Evolutionary conservation across 805 yeast genomes (phyloP).

Genomic region (Spathaspora girioi): DNA sequence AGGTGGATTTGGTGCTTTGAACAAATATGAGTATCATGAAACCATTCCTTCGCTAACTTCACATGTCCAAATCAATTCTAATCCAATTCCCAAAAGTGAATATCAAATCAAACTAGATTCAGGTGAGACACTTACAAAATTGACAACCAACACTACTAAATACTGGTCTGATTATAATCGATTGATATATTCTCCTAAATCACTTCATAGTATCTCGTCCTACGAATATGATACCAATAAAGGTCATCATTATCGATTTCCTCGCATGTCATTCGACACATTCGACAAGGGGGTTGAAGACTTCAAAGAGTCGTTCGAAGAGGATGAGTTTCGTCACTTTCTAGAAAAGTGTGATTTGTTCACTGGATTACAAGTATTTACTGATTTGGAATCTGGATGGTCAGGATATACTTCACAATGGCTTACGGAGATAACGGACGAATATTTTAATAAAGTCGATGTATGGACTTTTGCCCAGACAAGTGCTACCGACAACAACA

Average conservation of each 20-base stretch:
- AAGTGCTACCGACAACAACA: conserved; percentile 3
- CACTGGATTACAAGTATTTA: conserved; percentile 64
- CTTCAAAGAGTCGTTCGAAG: conserved; percentile 34
- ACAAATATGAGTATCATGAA: conserved; percentile 47
- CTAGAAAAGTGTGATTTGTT: conserved; percentile 76
- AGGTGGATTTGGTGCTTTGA: conserved; percentile 73
- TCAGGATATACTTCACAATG: conserved; percentile 63
- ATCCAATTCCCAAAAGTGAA: conserved; percentile 41
- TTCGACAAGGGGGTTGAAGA: conserved; percentile 60
- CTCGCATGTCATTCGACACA: conserved; percentile 39
- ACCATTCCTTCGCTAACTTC: neutral
- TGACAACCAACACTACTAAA: conserved; percentile 40
- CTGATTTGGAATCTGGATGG: conserved; percentile 82
- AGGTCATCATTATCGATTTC: conserved; percentile 22
- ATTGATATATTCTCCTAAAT: conserved; percentile 60
- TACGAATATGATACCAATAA: conserved; percentile 46
- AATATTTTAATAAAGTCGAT: conserved; percentile 47
- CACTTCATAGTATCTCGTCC: conserved; percentile 49
- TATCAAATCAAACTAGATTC: conserved; percentile 65
- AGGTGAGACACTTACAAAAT: conserved; percentile 7
- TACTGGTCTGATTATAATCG: conserved; percentile 83
- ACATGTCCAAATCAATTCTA: neutral
- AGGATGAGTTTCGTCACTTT: conserved; percentile 55
- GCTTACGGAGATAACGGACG: conserved; percentile 61
- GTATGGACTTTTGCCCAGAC: conserved; percentile 33